These are phyloP conservation scores for Leucosporidium yakuticum DNA, from an alignment of 768 basidiomycete species.

Conservation along the genomic window DNA sequence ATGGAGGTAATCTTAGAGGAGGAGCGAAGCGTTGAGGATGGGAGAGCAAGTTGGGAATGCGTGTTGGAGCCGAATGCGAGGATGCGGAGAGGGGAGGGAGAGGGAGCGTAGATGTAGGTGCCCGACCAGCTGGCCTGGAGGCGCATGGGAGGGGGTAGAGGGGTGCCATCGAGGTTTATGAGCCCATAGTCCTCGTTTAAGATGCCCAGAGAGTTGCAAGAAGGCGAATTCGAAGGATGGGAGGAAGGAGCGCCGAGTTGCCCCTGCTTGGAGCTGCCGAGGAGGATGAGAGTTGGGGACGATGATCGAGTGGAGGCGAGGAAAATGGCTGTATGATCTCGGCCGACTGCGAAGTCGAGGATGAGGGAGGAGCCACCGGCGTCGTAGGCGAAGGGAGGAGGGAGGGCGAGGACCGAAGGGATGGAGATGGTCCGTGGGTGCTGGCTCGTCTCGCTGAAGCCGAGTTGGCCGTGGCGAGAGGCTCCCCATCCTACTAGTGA, in stretches of 20 bases:
- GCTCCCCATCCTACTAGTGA: conserved; percentile 73
- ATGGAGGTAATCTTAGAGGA: not conserved
- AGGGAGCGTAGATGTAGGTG: conserved; percentile 9
- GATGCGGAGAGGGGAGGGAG: conserved; percentile 38
- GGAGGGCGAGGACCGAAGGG: not conserved
- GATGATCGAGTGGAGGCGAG: not conserved
- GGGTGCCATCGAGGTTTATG: conserved; percentile 15
- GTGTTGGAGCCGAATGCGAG: conserved; percentile 70
- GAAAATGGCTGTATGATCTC: conserved; percentile 30
- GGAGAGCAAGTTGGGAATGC: conserved; percentile 58
- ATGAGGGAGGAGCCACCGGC: not conserved
- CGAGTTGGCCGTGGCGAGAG: conserved; percentile 78
- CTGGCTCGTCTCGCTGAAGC: conserved; percentile 36
- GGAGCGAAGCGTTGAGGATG: not conserved
- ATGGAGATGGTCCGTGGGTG: not conserved
- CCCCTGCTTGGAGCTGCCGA: conserved; percentile 31
- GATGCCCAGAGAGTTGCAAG: not conserved
- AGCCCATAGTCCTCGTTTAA: conserved; percentile 15
- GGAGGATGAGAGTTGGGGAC: not conserved
- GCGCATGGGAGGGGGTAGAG: too few relatives aligned
- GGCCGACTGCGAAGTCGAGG: conserved; percentile 14
- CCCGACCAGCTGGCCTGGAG: conserved; percentile 9
- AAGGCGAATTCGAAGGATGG: not conserved
- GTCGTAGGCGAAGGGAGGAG: not conserved
- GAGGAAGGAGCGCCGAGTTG: conserved; percentile 20